Evolutionary conservation across 2,329 filamentous ascomycete species (phyloP).

Genomic region (Phaeophleospora eucalypticola): DNA sequence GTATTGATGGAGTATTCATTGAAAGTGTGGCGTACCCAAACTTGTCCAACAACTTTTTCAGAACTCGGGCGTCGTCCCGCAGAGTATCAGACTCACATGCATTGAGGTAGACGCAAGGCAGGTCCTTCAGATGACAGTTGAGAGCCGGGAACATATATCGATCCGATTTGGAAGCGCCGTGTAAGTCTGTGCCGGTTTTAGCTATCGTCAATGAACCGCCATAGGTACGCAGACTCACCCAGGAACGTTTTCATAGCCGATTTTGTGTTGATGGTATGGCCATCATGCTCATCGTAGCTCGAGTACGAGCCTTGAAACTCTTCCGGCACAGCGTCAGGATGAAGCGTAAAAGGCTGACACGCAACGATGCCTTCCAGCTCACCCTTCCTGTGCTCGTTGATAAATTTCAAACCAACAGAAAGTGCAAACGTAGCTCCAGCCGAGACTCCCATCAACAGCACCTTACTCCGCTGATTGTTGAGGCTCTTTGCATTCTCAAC

Average conservation of each 20-base stretch:
- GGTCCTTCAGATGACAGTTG: conserved; percentile 26
- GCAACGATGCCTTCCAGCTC: conserved; percentile 15
- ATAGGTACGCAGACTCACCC: background rate
- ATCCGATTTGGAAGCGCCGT: conserved; percentile 11
- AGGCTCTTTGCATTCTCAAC: conserved; percentile 42
- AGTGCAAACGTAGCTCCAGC: conserved; percentile 15
- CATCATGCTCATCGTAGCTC: conserved; percentile 13
- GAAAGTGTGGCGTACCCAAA: conserved; percentile 7
- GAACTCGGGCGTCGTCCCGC: conserved; percentile 14
- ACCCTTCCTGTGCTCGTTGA: conserved; percentile 6
- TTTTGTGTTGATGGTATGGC: conserved; percentile 14
- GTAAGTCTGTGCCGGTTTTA: conserved; percentile 1
- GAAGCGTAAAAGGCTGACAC: conserved; percentile 14
- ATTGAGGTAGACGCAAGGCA: conserved; percentile 15
- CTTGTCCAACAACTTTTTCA: conserved; percentile 11
- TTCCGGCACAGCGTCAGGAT: conserved; percentile 15
- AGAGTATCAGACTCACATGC: conserved; percentile 14
- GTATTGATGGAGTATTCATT: background rate
- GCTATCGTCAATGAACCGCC: background rate
- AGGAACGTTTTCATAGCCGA: conserved; percentile 13
- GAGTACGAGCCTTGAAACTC: conserved; percentile 11
- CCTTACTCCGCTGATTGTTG: conserved; percentile 5
- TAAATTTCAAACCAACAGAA: conserved; percentile 10
- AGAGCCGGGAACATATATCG: conserved; percentile 22
- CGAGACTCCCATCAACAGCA: conserved; percentile 14